phyloP scores from a whole-genome alignment of 352 stramenopile genomes.

The Phytophthora foliorum region DNA sequence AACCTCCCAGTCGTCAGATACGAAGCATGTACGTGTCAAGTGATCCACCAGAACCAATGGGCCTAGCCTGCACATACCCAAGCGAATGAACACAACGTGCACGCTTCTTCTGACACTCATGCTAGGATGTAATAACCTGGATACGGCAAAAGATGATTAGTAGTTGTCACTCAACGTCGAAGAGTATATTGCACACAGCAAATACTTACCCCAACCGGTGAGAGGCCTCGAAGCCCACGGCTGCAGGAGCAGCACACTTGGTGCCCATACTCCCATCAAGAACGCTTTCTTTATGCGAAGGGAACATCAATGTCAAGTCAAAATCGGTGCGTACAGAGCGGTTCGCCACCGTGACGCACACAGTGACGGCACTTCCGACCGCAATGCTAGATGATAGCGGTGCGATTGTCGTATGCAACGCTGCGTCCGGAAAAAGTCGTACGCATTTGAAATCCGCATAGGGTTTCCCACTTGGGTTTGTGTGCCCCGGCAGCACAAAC shows the following conservation, averaged over 20 bases:
- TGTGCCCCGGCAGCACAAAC: constrained; percentile 17
- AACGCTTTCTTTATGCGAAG: constrained; percentile 16
- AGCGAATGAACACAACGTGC: constrained; percentile 60
- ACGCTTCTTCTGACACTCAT: constrained; percentile 74
- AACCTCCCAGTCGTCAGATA: constrained; percentile 50
- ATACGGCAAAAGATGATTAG: constrained; percentile 19
- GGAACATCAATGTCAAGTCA: constrained; percentile 74
- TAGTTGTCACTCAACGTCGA: constrained; percentile 6
- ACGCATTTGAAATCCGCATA: constrained; percentile 41
- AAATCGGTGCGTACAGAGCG: constrained; percentile 54
- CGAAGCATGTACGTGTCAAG: constrained; percentile 71
- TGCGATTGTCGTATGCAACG: constrained; percentile 54
- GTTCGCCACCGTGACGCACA: constrained; percentile 68
- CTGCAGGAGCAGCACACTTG: constrained; percentile 8
- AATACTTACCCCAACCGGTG: constrained; percentile 72
- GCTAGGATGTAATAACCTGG: constrained; percentile 49
- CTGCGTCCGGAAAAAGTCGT: constrained; percentile 51
- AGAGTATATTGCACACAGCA: constrained; percentile 11
- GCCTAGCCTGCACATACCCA: constrained; percentile 53
- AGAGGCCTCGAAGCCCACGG: constrained; percentile 69
- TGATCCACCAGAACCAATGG: constrained; percentile 68
- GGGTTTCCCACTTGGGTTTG: constrained; percentile 17
- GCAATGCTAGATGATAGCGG: constrained; percentile 32
- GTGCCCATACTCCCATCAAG: background rate
- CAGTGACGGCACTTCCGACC: constrained; percentile 26